Evolutionary conservation across 345 rosid species (phyloP).

Genomic region (Populus euphratica): DNA sequence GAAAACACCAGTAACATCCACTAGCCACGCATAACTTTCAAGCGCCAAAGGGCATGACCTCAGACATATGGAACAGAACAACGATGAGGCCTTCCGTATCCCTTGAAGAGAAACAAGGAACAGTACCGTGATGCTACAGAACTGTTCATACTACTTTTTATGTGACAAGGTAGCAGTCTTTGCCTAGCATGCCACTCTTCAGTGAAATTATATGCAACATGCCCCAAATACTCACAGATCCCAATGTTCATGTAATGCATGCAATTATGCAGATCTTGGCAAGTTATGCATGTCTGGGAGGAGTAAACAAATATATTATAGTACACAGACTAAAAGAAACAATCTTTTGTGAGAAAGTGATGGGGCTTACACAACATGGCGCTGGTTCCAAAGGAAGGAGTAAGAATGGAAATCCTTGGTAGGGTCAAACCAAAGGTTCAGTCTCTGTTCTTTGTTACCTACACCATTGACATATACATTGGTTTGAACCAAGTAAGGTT

Average conservation of each 20-base stretch:
- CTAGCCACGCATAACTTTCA: background rate
- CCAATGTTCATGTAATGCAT: background rate
- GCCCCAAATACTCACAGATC: background rate
- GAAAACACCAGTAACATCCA: background rate
- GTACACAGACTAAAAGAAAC: background rate
- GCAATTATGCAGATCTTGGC: background rate
- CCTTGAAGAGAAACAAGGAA: background rate
- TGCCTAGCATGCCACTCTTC: background rate
- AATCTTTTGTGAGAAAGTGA: background rate
- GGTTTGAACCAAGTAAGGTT: slow-evolving; percentile 86
- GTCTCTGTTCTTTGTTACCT: slow-evolving; percentile 92
- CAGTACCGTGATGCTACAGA: background rate
- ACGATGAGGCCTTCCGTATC: background rate
- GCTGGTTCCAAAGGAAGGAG: slow-evolving; percentile 78
- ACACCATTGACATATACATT: slow-evolving; percentile 85
- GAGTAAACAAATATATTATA: background rate
- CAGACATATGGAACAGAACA: background rate
- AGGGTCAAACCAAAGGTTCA: slow-evolving; percentile 96
- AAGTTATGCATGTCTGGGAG: background rate
- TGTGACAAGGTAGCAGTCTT: background rate
- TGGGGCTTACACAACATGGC: slow-evolving; percentile 71
- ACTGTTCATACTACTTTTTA: background rate
- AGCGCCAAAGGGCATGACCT: background rate
- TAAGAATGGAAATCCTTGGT: slow-evolving; percentile 83
- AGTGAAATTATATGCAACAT: background rate